Percentiles rank a stretch among this genome's conserved stretches.
These are phyloP conservation scores for Tricharina praecox DNA, from an alignment of 495 filamentous ascomycete genomes.

Conservation along the genomic window DNA sequence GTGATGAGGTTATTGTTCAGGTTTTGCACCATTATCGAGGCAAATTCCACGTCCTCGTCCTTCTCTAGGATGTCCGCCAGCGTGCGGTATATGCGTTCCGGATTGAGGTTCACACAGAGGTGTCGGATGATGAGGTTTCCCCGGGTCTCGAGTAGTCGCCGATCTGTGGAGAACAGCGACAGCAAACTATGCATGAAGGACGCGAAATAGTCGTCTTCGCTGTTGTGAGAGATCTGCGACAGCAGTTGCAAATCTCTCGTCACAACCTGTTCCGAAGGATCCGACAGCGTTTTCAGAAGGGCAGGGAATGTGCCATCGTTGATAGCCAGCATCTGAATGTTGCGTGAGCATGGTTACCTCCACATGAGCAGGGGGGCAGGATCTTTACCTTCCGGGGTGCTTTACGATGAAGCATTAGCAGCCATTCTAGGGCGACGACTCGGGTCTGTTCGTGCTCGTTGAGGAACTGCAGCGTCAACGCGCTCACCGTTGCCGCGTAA, in stretches of 20 bases:
- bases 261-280: constrained; percentile 88
- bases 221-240: constrained; percentile 89
- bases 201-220: constrained; percentile 90
- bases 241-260: constrained; percentile 87
- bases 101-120: constrained; percentile 76
- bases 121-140: constrained; percentile 95
- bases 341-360: constrained; percentile 14
- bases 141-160: constrained; percentile 73
- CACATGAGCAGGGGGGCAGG: constrained; percentile 1
- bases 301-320: constrained; percentile 96
- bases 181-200: constrained; percentile 96
- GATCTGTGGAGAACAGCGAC: constrained; percentile 86
- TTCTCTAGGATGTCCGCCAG: constrained; percentile 94
- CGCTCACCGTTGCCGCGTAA: constrained; percentile 92
- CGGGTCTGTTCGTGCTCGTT: constrained; percentile 94
- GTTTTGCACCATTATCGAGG: constrained; percentile 99
- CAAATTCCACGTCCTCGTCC: constrained; percentile 95
- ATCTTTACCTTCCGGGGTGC: constrained; percentile 63
- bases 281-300: constrained; percentile 86
- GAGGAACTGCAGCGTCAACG: constrained; percentile 81
- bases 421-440: constrained; percentile 84
- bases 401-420: constrained; percentile 92
- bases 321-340: constrained; percentile 48
- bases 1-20: constrained; percentile 98
- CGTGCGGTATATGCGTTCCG: constrained; percentile 91